Conservation (phyloP, 2,329 filamentous ascomycete species). For the Fusarium paranaense region DNA sequence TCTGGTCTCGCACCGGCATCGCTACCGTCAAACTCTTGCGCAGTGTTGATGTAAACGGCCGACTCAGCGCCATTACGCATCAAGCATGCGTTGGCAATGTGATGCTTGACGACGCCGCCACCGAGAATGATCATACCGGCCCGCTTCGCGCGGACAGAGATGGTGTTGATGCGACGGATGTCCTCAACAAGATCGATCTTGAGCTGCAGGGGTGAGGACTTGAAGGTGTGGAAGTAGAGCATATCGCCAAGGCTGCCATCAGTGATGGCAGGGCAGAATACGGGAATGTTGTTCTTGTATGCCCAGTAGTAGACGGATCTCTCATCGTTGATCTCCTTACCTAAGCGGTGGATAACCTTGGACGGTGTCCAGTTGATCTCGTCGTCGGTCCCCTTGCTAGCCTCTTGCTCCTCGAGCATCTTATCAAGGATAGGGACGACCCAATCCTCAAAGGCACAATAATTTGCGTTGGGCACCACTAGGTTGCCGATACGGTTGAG, state of each 20-base stretch:
- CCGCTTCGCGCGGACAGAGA: constrained; percentile 86
- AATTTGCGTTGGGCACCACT: constrained; percentile 93
- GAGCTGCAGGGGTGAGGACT: constrained; percentile 82
- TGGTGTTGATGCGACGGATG: constrained; percentile 91
- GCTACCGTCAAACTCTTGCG: constrained; percentile 96
- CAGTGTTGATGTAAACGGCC: constrained; percentile 98
- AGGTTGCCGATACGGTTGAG: constrained; percentile 97
- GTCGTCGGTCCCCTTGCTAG: constrained; percentile 74
- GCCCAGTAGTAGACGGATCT: constrained; percentile 97
- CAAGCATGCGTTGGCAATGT: constrained; percentile 96
- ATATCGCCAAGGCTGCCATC: constrained; percentile 97
- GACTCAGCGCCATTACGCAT: constrained; percentile 98
- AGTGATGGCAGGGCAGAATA: constrained; percentile 96
- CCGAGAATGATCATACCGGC: constrained; percentile 96
- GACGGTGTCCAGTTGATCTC: constrained; percentile 92
- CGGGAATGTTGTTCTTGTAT: constrained; percentile 94
- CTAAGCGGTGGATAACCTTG: constrained; percentile 89
- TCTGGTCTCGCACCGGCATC: constrained; percentile 95
- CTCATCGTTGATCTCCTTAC: constrained; percentile 94
- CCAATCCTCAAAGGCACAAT: constrained; percentile 99
- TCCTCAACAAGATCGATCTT: constrained; percentile 94
- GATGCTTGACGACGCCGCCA: constrained; percentile 96
- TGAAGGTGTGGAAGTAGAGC: constrained; percentile 98
- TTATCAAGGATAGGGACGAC: constrained; percentile 92
- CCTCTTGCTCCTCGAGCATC: constrained; percentile 95